Evolutionary conservation across 2,329 filamentous ascomycete genomes (phyloP), one percentile per base, ranked within the genome.

Genomic region (Plectosphaerella plurivora): DNA sequence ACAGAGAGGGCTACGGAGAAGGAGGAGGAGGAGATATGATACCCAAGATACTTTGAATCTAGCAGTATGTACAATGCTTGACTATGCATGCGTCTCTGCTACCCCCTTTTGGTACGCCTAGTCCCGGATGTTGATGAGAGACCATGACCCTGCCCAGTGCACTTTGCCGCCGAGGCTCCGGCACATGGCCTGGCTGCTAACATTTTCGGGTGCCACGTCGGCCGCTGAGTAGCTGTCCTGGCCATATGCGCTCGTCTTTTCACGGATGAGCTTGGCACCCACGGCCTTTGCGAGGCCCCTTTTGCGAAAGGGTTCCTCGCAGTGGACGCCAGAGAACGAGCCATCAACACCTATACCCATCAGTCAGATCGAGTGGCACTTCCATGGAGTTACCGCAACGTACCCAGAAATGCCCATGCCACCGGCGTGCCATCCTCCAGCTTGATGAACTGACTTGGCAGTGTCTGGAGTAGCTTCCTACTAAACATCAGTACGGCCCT

Each of bases 361-460:
- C 14, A 16, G n/a, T 47, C 16, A 52, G 16, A 33, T 5, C 18
- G 14, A 20, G 10, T 33, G 11, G 7, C 28, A 33, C n/a, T 4
- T 15, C 16, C 14, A 11, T 20, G 15, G 4, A 33, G 37, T 22
- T 11, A 47, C 58, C 28, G 22, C 22, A 22, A 22, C 22, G 22
- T 51, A 73, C 76, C 74, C 5, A 82, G 62, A 49, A 89, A 87
- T 0, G 77, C 79, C 87, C 87, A 90, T 0, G 84, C 82, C 5
- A 89, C 68, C 0, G 78, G 74, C 1, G 68, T 75, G 1, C 72
- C 74, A 16, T 78, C 72, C 1, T 65, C 61, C 0, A 72, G 62
- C 50, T 76, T 74, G 18, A 84, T 66, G 2, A 73, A 69, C 37
- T 73, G 63, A 55, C 72, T 81, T 3, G 77, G 78, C 42, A 79